A percentile compares a stretch with the other conserved stretches of the same genome.
These are phyloP conservation scores for Talaromyces funiculosus DNA, from an alignment of 2,329 filamentous ascomycete genomes.

Conservation along the genomic window DNA sequence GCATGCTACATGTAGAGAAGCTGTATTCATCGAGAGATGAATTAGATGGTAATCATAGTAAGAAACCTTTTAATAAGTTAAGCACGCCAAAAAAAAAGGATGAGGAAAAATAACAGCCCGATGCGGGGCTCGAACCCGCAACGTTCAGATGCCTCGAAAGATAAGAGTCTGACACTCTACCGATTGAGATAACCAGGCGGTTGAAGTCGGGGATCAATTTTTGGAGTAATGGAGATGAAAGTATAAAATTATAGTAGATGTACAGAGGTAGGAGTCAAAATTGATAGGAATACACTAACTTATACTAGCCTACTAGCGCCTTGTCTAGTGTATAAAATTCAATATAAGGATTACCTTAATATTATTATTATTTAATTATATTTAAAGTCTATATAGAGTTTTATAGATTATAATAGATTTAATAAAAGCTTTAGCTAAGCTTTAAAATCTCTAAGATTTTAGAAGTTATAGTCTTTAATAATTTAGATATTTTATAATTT, in stretches of 20 bases:
- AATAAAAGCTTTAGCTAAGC: not conserved
- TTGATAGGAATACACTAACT: no score
- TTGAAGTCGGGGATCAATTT: not conserved
- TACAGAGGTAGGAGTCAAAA: no score
- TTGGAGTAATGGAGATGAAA: not conserved
- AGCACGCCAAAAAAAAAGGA: not conserved
- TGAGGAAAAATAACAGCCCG: not conserved
- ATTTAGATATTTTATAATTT: not conserved
- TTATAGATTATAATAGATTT: not conserved
- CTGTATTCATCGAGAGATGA: not conserved
- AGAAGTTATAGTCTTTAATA: not conserved
- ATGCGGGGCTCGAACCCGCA: conserved; percentile 3
- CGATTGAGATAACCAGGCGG: conserved; percentile 3
- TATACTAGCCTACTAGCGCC: no score
- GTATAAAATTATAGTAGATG: not conserved
- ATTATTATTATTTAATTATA: not conserved
- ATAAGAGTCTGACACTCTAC: conserved; percentile 5
- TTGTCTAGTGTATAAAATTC: no score
- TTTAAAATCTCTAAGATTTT: not conserved
- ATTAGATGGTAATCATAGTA: not conserved
- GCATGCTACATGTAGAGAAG: not conserved
- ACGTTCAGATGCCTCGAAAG: conserved; percentile 1
- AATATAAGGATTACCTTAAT: no score
- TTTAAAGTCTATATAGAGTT: not conserved
- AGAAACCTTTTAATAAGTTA: not conserved